A percentile compares a stretch with the other conserved stretches of the same genome.
Conservation (phyloP, 768 basidiomycete species). For the Pisolithus orientalis region DNA sequence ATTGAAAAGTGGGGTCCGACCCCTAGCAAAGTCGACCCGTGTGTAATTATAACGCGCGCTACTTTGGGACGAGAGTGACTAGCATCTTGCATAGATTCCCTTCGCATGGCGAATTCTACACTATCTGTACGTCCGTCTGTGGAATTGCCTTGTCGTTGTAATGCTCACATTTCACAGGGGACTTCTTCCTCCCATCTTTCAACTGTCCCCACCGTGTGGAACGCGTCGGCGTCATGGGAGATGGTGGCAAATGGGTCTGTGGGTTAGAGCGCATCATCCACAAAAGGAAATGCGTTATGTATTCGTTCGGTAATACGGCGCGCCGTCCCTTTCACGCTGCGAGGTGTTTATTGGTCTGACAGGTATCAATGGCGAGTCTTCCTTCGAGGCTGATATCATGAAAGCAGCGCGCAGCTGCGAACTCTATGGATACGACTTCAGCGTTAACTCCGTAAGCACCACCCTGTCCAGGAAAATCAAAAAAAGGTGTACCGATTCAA, state of each 20-base stretch:
- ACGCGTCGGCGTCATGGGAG: constrained; percentile 43
- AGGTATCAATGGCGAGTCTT: constrained; percentile 46
- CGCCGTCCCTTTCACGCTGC: background rate
- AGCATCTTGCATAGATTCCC: constrained; percentile 17
- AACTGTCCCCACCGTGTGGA: constrained; percentile 45
- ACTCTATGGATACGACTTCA: constrained; percentile 40
- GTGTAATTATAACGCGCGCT: background rate
- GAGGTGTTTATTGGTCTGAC: background rate
- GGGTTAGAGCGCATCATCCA: constrained; percentile 39
- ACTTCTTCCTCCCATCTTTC: constrained; percentile 47
- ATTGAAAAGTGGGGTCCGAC: constrained; percentile 53
- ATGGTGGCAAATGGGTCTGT: constrained; percentile 52
- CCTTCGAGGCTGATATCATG: constrained; percentile 46
- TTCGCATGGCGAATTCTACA: constrained; percentile 27
- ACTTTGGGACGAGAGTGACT: too few relatives aligned
- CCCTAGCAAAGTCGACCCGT: constrained; percentile 37
- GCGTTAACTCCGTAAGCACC: constrained; percentile 27
- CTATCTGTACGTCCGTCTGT: constrained; percentile 17
- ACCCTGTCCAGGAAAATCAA: background rate
- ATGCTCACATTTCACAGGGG: constrained; percentile 38
- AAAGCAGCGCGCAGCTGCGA: constrained; percentile 35
- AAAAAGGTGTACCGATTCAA: background rate
- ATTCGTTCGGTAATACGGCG: constrained; percentile 38
- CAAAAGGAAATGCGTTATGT: constrained; percentile 43
- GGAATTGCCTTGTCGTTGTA: background rate